Base-by-base conservation (phyloP, 306 rosid genomes). In the Gleditsia sinensis region DNA sequence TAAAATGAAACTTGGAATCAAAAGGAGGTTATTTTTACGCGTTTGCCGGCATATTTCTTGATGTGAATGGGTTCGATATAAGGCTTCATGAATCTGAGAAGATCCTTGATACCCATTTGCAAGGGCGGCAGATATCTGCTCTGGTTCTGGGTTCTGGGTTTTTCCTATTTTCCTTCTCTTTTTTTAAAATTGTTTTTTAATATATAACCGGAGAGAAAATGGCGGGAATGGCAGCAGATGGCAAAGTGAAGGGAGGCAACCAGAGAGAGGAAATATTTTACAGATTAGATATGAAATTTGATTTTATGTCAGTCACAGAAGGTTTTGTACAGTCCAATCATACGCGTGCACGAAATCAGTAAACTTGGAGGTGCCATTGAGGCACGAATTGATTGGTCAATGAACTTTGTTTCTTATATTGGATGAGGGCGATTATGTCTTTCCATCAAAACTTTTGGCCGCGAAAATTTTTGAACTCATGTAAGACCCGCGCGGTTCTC, bases 31-130 rank as follows among this genome's bases (percentile, higher is more conserved):
- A 42, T 33, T 43, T 57, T 82, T 85, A 93, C 98, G 0, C 97
- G 94, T 72, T 91, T 86, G 57, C 98, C 93, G 9, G 94, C 90
- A 3, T 89, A 94, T 57, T 83, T 88, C 51, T 84, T 86, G 62
- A 94, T 83, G 82, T 91, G 96, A 46, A 87, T 70, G 43, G 91
- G 84, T 66, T 84, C 84, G 1, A 84, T 82, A 78, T 88, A 86
- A 40, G 97, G 98, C 69, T 91, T 94, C 88, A 91, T 81, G 90
- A 94, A 94, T 65, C 83, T 87, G 86, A 94, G 98, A 71, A 94
- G 96, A 85, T 94, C 97, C 83, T 94, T 94, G 85, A 94, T 94
- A 14, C 98, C 97, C 97, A 94, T 94, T 75, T 32, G 46, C 54
- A 27, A 45, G 51, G 19, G 7, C 32, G 13, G 55, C 56, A 73